Evolutionary conservation across 2,329 filamentous ascomycete genomes (phyloP), one percentile per base, ranked within the genome.

Genomic region (Fusarium guadeloupense): DNA sequence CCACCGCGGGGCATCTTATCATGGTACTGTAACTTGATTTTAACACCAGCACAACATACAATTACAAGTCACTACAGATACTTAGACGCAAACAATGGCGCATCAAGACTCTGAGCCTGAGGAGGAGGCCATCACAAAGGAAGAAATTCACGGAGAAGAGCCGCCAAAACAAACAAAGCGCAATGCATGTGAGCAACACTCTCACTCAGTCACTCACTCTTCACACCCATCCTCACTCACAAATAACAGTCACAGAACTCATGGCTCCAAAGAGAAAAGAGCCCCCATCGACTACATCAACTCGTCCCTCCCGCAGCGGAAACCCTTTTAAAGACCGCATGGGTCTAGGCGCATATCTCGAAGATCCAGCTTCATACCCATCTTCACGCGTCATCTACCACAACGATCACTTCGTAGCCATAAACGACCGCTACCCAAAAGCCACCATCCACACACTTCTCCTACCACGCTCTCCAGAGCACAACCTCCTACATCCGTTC

Each of bases 341-440:
- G 69, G 89, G 82, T 0, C 81, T 95, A 0, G 87, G 85, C 30
- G 78, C 80, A 21, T 95, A 95, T 73, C 86, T 91, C 42, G 71
- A 77, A 14, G 75, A 84, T 33, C 91, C 92, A 0, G 79, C 83
- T 40, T 81, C 82, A 4, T 89, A 86, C 61, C 83, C 87, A 1
- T 70, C 84, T 2, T 83, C 81, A 6, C 78, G 83, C 9, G 84
- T 93, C 17, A 82, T 94, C 64, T 87, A 87, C 68, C 80, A 89
- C 76, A 86, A 85, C 67, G 80, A 85, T 10, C 79, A 86, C 58
- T 92, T 90, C 65, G 90, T 93, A 50, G 84, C 87, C 17, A 91
- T 98, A 73, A 83, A 89, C 67, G 95, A 99, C 77, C 80, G 87
- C 59, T 99, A 87, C 72, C 93, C 95, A 9, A 99, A 98, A 76